Base-by-base conservation (phyloP, 2,329 filamentous ascomycete species). In the Fusarium sp. region DNA sequence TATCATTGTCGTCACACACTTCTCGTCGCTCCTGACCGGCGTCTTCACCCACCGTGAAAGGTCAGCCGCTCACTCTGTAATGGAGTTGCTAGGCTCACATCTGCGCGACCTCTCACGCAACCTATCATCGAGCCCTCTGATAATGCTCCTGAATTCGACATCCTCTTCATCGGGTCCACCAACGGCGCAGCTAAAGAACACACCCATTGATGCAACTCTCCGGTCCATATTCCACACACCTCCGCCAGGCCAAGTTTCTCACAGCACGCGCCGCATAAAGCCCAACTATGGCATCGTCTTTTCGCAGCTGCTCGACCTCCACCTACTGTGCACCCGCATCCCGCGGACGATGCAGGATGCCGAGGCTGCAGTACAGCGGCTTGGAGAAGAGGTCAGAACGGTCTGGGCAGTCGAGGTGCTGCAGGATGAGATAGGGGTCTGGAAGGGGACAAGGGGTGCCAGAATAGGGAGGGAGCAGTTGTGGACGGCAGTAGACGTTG, bases 241-340 rank as follows among this genome's bases (percentile, higher is more conserved):
- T 1, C 78, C 77, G 16, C 65, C 76, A 22, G 57, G 71, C 52
- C 56, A 74, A 16, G 73, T 67, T 11, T 16, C 56, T 7, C 60
- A 54, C 11, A 69, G 70, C n/a, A 68, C 68, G 45, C 42, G 74
- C 56, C 78, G 80, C 62, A 86, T 82, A 69, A 89, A 86, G 68
- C 88, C 88, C 7, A 84, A 84, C 18, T 90, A 90, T 64, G 90
- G 90, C 6, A 81, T 85, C 16, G 84, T 88, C 6, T 91, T 91
- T 70, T 75, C 85, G 7, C 86, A 89, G 79, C 82, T 91, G 47
- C 81, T 90, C 0, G 86, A 90, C 54, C 61, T 91, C 20, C 89
- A 91, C 69, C 72, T 92, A 6, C 81, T 91, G 4, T 85, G 87
- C 68, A 87, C 85, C 6, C 77, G 77, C 4, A 69, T 89, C 1